phyloP scores from a whole-genome alignment of 768 basidiomycete species.

The Cyclocybe cylindracea region DNA sequence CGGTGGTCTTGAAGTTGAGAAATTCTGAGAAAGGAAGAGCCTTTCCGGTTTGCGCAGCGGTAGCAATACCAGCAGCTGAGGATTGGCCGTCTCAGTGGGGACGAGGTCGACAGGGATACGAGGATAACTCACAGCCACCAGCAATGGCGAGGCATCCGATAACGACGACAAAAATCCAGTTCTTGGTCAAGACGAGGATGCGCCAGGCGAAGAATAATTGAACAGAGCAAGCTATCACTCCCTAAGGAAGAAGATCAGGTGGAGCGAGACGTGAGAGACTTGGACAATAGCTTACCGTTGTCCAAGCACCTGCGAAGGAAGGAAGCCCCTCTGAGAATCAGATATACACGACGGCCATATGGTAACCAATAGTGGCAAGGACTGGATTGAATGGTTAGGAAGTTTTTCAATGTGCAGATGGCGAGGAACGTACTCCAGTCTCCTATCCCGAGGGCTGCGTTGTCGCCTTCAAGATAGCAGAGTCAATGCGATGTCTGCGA shows the following conservation, averaged over 20 bases:
- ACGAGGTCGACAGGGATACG: not conserved
- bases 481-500: not conserved
- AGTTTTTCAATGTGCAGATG: too few relatives aligned
- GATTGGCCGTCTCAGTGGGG: conserved; percentile 11
- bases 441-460: conserved; percentile 10
- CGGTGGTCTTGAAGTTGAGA: conserved; percentile 28
- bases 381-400: not conserved
- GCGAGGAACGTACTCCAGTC: conserved; percentile 23
- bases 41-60: conserved; percentile 23
- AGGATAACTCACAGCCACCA: conserved; percentile 19
- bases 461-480: conserved; percentile 13
- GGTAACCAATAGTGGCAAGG: too few relatives aligned
- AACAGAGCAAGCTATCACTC: conserved; percentile 42
- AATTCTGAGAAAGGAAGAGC: conserved; percentile 26
- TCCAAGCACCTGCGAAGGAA: conserved; percentile 41
- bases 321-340: too few relatives aligned
- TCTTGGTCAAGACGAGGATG: conserved; percentile 26
- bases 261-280: not conserved
- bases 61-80: conserved; percentile 20
- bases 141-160: conserved; percentile 16
- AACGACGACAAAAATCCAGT: conserved; percentile 12
- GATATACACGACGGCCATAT: too few relatives aligned
- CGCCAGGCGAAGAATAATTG: conserved; percentile 49
- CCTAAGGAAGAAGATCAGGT: conserved; percentile 21
- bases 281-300: conserved; percentile 34